Conservation (phyloP, 768 basidiomycete species). For the Trametes elegans region DNA sequence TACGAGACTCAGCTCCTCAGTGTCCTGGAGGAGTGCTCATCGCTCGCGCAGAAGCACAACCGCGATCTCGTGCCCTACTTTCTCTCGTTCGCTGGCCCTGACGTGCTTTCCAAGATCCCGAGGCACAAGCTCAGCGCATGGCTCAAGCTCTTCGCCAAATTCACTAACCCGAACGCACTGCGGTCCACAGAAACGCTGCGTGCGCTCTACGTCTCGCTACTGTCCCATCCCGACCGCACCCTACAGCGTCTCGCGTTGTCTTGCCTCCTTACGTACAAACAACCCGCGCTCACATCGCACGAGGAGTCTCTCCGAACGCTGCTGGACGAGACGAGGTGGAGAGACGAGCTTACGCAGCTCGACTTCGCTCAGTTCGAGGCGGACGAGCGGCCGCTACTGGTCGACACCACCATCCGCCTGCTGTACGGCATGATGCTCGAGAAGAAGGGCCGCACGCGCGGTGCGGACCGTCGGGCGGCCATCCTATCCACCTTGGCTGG, state of each 20-base stretch:
- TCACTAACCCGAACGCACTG: slow-evolving; percentile 90
- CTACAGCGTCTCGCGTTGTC: slow-evolving; percentile 74
- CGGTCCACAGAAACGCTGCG: slow-evolving; percentile 65
- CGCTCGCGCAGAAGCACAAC: slow-evolving; percentile 82
- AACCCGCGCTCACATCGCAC: slow-evolving; percentile 48
- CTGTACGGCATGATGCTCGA: slow-evolving; percentile 90
- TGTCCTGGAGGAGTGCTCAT: slow-evolving; percentile 63
- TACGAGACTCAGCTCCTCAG: slow-evolving; percentile 83
- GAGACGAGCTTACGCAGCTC: slow-evolving; percentile 81
- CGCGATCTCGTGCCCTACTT: slow-evolving; percentile 87
- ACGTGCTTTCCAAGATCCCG: slow-evolving; percentile 42
- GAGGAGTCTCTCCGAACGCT: slow-evolving; percentile 67
- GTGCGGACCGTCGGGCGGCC: slow-evolving; percentile 68
- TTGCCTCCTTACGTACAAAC: slow-evolving; percentile 83
- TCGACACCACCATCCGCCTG: slow-evolving; percentile 70
- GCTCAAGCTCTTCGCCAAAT: slow-evolving; percentile 86
- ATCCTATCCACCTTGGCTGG: slow-evolving; percentile 69
- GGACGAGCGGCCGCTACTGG: slow-evolving; percentile 58
- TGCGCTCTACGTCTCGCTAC: slow-evolving; percentile 63
- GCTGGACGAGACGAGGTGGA: slow-evolving; percentile 83
- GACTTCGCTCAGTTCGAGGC: slow-evolving; percentile 56
- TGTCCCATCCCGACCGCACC: slow-evolving; percentile 81
- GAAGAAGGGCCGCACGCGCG: slow-evolving; percentile 63
- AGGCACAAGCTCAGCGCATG: slow-evolving; percentile 68
- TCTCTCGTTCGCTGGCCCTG: slow-evolving; percentile 46